These are phyloP conservation scores for Leucogyrophana mollusca DNA, from an alignment of 768 basidiomycete species.

Conservation along the genomic window DNA sequence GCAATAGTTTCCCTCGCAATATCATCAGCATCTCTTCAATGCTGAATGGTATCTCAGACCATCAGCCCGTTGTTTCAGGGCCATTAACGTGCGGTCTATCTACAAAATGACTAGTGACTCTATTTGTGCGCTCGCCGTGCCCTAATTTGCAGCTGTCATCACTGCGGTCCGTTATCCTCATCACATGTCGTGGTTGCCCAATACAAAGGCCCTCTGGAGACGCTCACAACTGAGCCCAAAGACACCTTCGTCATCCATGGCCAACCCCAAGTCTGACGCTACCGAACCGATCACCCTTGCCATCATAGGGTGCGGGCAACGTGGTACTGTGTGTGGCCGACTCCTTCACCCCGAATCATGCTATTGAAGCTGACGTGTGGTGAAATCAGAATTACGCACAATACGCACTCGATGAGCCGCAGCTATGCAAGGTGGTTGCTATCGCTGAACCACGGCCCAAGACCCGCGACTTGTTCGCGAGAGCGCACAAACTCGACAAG, in stretches of 20 bases:
- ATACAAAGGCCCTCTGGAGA: constrained; percentile 35
- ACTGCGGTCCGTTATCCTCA: neutral
- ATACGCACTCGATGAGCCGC: constrained; percentile 61
- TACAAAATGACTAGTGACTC: too few relatives aligned
- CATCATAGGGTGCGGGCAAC: constrained; percentile 80
- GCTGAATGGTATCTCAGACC: too few relatives aligned
- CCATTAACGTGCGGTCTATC: too few relatives aligned
- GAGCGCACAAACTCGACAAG: constrained; percentile 57
- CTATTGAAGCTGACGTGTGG: too few relatives aligned
- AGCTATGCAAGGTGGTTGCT: constrained; percentile 73
- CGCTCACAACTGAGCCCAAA: constrained; percentile 28
- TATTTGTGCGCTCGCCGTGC: neutral
- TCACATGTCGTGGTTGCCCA: constrained; percentile 24
- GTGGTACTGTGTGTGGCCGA: constrained; percentile 71
- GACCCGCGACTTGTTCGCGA: constrained; percentile 58
- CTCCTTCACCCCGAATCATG: too few relatives aligned
- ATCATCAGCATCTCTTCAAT: too few relatives aligned
- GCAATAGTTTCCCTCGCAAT: too few relatives aligned
- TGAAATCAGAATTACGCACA: constrained; percentile 54
- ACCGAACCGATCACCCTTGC: constrained; percentile 62
- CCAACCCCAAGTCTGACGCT: constrained; percentile 12
- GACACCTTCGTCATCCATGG: too few relatives aligned
- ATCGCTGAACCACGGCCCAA: constrained; percentile 81
- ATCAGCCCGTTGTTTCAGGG: too few relatives aligned
- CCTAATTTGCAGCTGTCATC: neutral